Base-by-base conservation (phyloP, 1,284 basidiomycete genomes). In the Ustilago lituana region DNA sequence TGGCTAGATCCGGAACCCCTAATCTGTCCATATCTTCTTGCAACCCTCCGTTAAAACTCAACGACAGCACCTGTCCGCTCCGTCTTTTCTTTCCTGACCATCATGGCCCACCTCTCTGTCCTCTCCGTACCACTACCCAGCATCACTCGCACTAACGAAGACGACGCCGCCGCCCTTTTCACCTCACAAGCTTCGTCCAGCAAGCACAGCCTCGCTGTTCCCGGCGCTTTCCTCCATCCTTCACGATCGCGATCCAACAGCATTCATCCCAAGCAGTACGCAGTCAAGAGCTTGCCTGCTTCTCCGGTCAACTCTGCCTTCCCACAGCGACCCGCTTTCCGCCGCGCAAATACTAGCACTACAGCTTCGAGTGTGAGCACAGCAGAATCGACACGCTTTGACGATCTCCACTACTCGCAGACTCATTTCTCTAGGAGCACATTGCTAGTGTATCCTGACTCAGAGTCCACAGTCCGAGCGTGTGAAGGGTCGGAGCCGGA, bases 351-450 rank as follows among this genome's bases (percentile, higher is more conserved):
- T 3, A 68, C 65, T 29, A 62, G 36, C 26, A 14, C 53, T 3
- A 48, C 56, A 17, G 56, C 48, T 4, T 46, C 56, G 3, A 52
- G 36, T 10, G 32, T 53, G 23, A 44, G 38, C 51, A 43, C 56
- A 1, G 31, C 35, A 0, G 56, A 57, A 15, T 39, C 46, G 33
- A 45, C 50, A 10, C 27, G 55, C 0, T 68, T 57, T n/a, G 65
- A 62, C 58, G 58, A 53, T 17, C 39, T 68, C 19, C 65, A 68
- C 50, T 68, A 68, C 33, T 47, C 65, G 5, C 59, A 68, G 32
- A 68, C 65, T 9, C 59, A 68, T 38, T 68, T 68, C 24, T 61
- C 58, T 5, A 22, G 65, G 3, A 62, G 58, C 37, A 68, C 65
- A 2, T 31, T 68, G 26, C 65, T 68, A 0, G 59, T 68, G 27